Conservation (phyloP, 2,329 filamentous ascomycete genomes). For the Fusarium brevicatenulatum region DNA sequence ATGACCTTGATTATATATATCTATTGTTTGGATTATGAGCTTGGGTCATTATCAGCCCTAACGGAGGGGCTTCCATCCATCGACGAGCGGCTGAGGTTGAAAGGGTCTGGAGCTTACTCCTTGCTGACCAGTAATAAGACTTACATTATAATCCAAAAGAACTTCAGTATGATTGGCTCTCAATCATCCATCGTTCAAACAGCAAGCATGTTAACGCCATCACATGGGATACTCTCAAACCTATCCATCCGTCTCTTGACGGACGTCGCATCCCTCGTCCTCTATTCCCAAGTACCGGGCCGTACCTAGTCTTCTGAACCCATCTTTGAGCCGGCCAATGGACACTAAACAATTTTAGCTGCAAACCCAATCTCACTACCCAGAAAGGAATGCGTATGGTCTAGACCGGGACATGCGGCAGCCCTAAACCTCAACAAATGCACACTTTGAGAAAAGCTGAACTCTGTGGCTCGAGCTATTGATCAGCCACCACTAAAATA, state of each 20-base stretch:
- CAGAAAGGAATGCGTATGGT: not conserved
- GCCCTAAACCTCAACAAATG: not conserved
- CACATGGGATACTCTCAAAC: not conserved
- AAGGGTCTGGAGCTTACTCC: not conserved
- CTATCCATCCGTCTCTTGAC: not conserved
- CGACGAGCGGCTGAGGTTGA: not conserved
- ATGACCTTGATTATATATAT: not conserved
- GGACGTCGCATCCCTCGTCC: not conserved
- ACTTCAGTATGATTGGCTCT: not conserved
- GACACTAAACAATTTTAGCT: not conserved
- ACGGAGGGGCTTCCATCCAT: not conserved
- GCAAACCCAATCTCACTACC: not conserved
- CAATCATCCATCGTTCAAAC: accelerated
- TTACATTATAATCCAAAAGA: not conserved
- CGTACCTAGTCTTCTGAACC: conserved; percentile 8
- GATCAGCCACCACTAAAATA: not conserved
- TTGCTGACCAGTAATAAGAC: not conserved
- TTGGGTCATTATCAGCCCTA: not conserved
- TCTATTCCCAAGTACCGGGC: not conserved
- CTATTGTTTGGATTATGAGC: not conserved
- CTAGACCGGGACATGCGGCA: conserved; percentile 8
- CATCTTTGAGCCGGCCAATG: not conserved
- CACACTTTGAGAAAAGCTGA: not conserved
- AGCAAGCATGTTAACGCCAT: not conserved
- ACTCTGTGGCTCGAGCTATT: conserved; percentile 2